These are phyloP conservation scores for Mycena sp. DNA, from an alignment of 1,284 basidiomycete genomes.

Conservation along the genomic window DNA sequence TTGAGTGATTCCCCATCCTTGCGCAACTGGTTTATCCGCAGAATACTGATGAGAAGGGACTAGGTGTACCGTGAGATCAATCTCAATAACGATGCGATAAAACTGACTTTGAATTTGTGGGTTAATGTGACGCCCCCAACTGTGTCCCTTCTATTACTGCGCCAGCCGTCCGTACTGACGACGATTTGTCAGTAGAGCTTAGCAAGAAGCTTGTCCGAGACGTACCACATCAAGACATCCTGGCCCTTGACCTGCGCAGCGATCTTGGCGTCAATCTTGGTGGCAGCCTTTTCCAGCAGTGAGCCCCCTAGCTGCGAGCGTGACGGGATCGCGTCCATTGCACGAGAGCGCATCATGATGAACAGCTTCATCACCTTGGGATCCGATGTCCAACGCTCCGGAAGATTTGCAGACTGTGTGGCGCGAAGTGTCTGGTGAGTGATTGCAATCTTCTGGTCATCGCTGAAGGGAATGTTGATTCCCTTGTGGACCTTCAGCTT, in stretches of 20 bases:
- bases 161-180: neutral
- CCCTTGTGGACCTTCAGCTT: conserved; percentile 20
- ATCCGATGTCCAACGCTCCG: conserved; percentile 16
- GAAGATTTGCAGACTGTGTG: conserved; percentile 17
- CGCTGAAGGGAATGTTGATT: no score
- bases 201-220: neutral
- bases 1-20: conserved; percentile 12
- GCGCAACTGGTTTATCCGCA: neutral
- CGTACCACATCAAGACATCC: conserved; percentile 5
- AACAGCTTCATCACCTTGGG: conserved; percentile 22
- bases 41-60: neutral
- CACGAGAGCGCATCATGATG: conserved; percentile 23
- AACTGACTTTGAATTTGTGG: conserved; percentile 6
- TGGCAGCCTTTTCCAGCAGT: no score
- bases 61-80: no score
- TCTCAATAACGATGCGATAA: neutral
- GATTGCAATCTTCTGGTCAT: conserved; percentile 7
- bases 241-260: no score
- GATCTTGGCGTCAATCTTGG: no score
- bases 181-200: neutral
- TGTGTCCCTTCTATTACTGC: neutral
- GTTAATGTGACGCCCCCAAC: neutral
- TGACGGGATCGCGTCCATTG: conserved; percentile 23
- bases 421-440: conserved; percentile 10
- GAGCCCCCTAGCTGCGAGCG: no score